A percentile compares a stretch with the other conserved stretches of the same genome.
Evolutionary conservation across 768 basidiomycete species (phyloP).

Genomic region (Suillus spraguei): DNA sequence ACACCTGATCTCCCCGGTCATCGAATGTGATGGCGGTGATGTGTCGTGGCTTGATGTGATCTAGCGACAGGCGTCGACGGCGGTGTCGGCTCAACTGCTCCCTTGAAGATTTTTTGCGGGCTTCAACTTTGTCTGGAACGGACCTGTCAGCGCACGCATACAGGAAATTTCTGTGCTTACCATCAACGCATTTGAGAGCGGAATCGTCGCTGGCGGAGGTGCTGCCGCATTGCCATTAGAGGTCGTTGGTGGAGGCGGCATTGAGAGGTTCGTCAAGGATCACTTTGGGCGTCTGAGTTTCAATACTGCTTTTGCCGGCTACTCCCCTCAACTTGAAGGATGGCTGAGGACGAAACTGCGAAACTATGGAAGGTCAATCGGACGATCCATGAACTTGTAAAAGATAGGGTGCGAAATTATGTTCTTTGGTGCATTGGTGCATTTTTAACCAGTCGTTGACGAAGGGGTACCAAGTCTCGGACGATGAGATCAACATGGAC

Average conservation of each 20-base stretch:
- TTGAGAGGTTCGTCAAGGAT: conserved; percentile 16
- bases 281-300: conserved; percentile 53
- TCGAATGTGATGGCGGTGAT: conserved; percentile 92
- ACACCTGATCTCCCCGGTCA: conserved; percentile 81
- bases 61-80: conserved; percentile 46
- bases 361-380: conserved; percentile 95
- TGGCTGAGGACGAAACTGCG: conserved; percentile 83
- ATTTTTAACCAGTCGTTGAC: conserved; percentile 14
- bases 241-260: conserved; percentile 45
- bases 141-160: neutral
- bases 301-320: conserved; percentile 39
- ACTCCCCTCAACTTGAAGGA: conserved; percentile 35
- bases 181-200: conserved; percentile 53
- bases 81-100: conserved; percentile 64
- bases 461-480: conserved; percentile 91
- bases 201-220: conserved; percentile 36
- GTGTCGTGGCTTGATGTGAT: conserved; percentile 53
- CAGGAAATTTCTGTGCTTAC: conserved; percentile 33
- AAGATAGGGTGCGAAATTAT: conserved; percentile 77
- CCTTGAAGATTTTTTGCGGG: conserved; percentile 89
- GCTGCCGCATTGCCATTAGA: conserved; percentile 36
- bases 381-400: conserved; percentile 95
- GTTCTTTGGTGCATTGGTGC: neutral
- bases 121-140: conserved; percentile 68
- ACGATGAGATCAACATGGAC: conserved; percentile 92